These are phyloP conservation scores for Rhododendron kiyosumense DNA, from an alignment of 148 eudicot genomes.

Conservation along the genomic window DNA sequence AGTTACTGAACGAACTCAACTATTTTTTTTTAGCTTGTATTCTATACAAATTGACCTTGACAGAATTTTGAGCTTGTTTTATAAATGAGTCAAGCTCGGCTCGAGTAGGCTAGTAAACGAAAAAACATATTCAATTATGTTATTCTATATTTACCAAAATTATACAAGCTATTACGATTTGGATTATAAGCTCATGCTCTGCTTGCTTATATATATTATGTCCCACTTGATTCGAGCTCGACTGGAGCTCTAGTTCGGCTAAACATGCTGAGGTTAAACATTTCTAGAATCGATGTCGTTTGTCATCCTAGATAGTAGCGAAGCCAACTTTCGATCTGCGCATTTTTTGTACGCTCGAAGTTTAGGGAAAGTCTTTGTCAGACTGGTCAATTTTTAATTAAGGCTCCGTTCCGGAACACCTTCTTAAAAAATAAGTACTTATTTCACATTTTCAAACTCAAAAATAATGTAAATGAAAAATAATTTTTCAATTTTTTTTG, in stretches of 20 bases:
- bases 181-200: background rate
- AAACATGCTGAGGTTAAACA: background rate
- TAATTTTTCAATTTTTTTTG: too few relatives aligned
- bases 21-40: background rate
- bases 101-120: background rate
- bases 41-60: too few relatives aligned
- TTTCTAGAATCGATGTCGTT: background rate
- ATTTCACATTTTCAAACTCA: too few relatives aligned
- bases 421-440: too few relatives aligned
- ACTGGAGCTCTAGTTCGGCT: background rate
- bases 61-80: too few relatives aligned
- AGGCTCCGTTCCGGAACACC: too few relatives aligned
- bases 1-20: too few relatives aligned
- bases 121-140: too few relatives aligned
- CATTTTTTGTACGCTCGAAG: background rate
- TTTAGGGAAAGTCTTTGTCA: background rate
- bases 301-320: background rate
- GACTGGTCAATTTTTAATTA: too few relatives aligned
- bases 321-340: background rate
- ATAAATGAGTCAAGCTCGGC: background rate
- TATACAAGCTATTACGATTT: background rate
- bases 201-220: too few relatives aligned
- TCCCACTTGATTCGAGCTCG: background rate
- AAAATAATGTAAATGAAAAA: too few relatives aligned
- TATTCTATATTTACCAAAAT: too few relatives aligned